These are phyloP conservation scores for Herpetomonas muscarum DNA, from an alignment of 208 protist species.

Conservation along the genomic window DNA sequence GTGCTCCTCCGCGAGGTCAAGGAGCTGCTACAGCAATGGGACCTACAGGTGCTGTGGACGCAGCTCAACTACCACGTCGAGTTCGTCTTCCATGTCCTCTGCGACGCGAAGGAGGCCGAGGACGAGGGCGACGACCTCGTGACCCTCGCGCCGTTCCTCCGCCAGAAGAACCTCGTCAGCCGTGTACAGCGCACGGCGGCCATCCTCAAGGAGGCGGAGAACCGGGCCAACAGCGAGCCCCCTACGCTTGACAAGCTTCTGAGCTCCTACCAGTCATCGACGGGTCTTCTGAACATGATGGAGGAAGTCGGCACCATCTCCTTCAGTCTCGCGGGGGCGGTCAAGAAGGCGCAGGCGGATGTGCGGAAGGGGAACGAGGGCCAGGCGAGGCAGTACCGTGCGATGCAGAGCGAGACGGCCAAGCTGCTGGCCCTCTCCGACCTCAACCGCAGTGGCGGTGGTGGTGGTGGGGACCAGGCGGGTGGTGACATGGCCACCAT, in stretches of 20 bases:
- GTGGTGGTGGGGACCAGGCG: conserved; percentile 11
- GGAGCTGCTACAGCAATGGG: conserved; percentile 58
- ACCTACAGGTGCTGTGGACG: conserved; percentile 68
- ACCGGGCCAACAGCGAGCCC: conserved; percentile 22
- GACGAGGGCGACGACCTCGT: conserved; percentile 55
- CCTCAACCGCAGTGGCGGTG: conserved; percentile 8
- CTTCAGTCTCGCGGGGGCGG: conserved; percentile 75
- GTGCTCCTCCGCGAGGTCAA: conserved; percentile 46
- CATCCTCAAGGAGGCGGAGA: conserved; percentile 30
- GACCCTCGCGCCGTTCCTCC: conserved; percentile 59
- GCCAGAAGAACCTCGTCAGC: conserved; percentile 41
- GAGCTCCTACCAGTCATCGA: conserved; percentile 36
- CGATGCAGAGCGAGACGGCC: conserved; percentile 36
- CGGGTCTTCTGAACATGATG: conserved; percentile 61
- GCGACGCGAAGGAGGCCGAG: conserved; percentile 62
- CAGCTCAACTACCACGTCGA: conserved; percentile 85
- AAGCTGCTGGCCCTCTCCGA: conserved; percentile 31
- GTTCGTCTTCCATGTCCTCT: conserved; percentile 68
- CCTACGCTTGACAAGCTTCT: conserved; percentile 62
- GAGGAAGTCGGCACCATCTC: conserved; percentile 71
- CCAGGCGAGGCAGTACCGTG: conserved; percentile 36
- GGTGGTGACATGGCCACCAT: conserved; percentile 3
- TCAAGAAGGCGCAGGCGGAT: conserved; percentile 57
- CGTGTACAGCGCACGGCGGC: conserved; percentile 49
- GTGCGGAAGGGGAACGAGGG: conserved; percentile 34